Base-by-base conservation (phyloP, 352 stramenopile species). In the Thraustochytrium sp. region DNA sequence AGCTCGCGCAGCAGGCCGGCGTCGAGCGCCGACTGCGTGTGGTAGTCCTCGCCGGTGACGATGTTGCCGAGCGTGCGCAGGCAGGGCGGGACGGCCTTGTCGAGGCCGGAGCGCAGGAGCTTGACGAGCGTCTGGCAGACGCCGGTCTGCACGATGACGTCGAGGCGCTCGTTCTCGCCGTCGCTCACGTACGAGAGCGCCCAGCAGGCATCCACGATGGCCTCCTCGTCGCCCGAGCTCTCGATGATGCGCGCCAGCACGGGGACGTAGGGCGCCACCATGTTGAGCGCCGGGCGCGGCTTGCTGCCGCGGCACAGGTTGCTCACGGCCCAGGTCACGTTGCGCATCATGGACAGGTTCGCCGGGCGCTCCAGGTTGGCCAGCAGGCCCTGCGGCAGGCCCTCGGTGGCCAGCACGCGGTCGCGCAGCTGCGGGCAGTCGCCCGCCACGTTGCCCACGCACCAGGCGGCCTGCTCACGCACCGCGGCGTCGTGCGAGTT, bases 1-100 rank as follows among this genome's bases (percentile, higher is more conserved):
- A 99, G 88, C 84, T 95, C 98, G 26, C 94, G 91, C 38, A 99
- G 89, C n/a, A 95, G 93, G 86, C 97, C 95, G 84, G 98, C 91
- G 89, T 99, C 98, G 85, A 99, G 98, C 83, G 99, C 97, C 74
- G 98, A 92, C 88, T 99, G 96, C 21, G 96, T 99, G 89, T 99
- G 97, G 34, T 98, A 85, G 89, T 99, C 97, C 86, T 99, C 95
- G 84, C 97, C 97, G 5, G 97, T 99, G 34, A 99, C 96, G 86
- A 99, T 98, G 90, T 99, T 99, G 82, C 96, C 97, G 23, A 99
- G 94, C 1, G 94, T 98, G 37, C 96, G 91, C 26, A 99, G 88
- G 13, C 96, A 96, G 9, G 96, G 96, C 13, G 95, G 98, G 88
- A 98, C 94, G 42, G 99, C 94, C 3, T 94, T 92, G 26, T 93